Evolutionary conservation across 2,329 filamentous ascomycete genomes (phyloP), one percentile per base, ranked within the genome.

Genomic region (Thyridium curvatum): DNA sequence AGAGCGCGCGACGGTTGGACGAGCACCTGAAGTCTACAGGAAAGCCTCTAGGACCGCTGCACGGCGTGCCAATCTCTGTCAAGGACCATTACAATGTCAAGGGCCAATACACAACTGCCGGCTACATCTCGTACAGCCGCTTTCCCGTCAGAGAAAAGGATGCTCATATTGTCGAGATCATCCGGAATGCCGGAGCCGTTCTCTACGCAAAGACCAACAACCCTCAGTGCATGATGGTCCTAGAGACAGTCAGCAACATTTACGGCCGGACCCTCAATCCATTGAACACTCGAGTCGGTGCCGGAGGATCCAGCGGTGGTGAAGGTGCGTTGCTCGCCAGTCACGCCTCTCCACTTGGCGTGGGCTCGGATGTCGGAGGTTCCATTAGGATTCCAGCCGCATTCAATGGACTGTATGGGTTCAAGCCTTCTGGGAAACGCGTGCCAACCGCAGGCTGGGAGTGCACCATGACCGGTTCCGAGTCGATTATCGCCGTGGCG

Each of bases 201-300:
- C 60, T 82, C n/a, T 82, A 85, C 46, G 71, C 75, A 46, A 86
- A 86, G 58, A 86, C 82, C 1, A 85, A 84, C 48, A 65, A 86
- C 3, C 81, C 82, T 2, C 74, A 79, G 44, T 74, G 72, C 0
- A 56, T 78, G 41, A 64, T 64, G 48, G 65, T 62, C 8, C 54
- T 77, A 31, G 79, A 84, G 51, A 72, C 68, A 4, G 67, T 74
- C 31, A 83, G 82, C 53, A 72, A 81, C 47, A 51, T 82, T 15
- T 78, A 78, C 45, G 79, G 79, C 3, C 67, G 77, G 18, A 75
- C 74, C 0, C 55, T 82, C 28, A 84, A 84, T 49, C 80, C 81
- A 0, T 56, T 68, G n/a, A 79, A 82, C 44, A 64, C 71, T 10
- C 60, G 63, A 13, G 61, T 77, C 16, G 81, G 77, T 0, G 73